phyloP scores from a whole-genome alignment of 1,284 basidiomycete species.

The Lignosus rhinocerotis region DNA sequence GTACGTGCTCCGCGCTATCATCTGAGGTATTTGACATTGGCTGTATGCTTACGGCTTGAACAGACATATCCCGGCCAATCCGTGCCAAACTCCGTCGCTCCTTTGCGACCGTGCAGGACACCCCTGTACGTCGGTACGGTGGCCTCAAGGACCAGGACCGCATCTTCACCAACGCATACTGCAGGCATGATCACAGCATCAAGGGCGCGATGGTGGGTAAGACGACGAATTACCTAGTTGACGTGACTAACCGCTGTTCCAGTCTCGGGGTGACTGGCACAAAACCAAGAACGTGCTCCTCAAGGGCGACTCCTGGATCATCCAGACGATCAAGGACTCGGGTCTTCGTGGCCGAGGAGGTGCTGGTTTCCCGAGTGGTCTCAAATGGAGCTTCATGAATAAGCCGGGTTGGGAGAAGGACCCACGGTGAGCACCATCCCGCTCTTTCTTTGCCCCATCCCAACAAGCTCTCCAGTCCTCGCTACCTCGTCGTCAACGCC shows the following conservation, averaged over 20 bases:
- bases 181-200: conserved; percentile 82
- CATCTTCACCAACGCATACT: conserved; percentile 89
- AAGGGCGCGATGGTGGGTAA: conserved; percentile 80
- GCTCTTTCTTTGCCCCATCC: not conserved
- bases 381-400: conserved; percentile 99
- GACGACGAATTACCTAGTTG: not conserved
- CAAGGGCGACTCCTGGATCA: conserved; percentile 98
- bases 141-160: conserved; percentile 93
- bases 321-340: conserved; percentile 94
- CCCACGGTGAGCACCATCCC: conserved; percentile 55
- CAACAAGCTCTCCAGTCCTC: conserved; percentile 54
- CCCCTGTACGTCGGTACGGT: conserved; percentile 84
- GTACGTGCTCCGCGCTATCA: conserved; percentile 21
- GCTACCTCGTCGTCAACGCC: conserved; percentile 97
- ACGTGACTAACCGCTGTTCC: conserved; percentile 11
- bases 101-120: conserved; percentile 80
- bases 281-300: conserved; percentile 93
- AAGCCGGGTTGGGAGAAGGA: conserved; percentile 99
- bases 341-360: conserved; percentile 96
- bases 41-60: not conserved
- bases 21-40: not conserved
- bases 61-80: conserved; percentile 43
- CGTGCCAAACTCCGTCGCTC: conserved; percentile 41
- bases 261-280: conserved; percentile 98
- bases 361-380: conserved; percentile 94